Evolutionary conservation across 768 basidiomycete genomes (phyloP), one percentile per base, ranked within the genome.

Genomic region (Pleurotus eryngii): DNA sequence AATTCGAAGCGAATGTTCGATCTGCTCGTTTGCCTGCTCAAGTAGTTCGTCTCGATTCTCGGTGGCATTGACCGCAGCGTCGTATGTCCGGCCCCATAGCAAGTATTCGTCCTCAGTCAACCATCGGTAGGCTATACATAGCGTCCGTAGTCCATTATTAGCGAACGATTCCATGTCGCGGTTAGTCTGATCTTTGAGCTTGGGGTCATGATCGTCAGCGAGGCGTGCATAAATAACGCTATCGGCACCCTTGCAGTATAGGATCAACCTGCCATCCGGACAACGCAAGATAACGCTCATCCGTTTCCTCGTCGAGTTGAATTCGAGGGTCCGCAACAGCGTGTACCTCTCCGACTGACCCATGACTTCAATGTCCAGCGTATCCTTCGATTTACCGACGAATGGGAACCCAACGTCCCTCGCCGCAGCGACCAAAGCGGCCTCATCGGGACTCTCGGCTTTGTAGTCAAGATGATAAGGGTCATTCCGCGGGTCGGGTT

Each of bases 171-270:
- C 95, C 85, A 98, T 90, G 67, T 98, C 94, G 69, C 82, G 82
- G 62, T 77, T 78, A 45, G 95, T 98, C 67, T 84, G 76, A 45
- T 84, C 86, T 76, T 92, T 92, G 61, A 97, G 65, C 42, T 61
- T 74, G 1, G 77, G 75, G 65, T 96, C 91, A 65, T 92, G 91
- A 61, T 90, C 82, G 47, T 76, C 72, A n/a, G 83, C 80, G 2
- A 98, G 80, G 9, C 95, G 85, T 62, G 87, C 86, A 66, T 95
- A 96, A 64, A 98, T 89, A 65, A 98, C 94, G 62, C 86, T 90
- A 71, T 98, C 96, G 12, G 96, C 96, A n/a, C 96, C 96, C 72
- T 98, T 98, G 81, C 88, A 90, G 68, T 95, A 96, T 58, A 98
- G 73, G 24, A 95, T 76, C 59, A 97, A 74, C 63, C 79, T 77